Evolutionary conservation across 192 early-diverging fungal species (phyloP), one percentile per base, ranked within the genome.

Genomic region (Diversispora eburnea): DNA sequence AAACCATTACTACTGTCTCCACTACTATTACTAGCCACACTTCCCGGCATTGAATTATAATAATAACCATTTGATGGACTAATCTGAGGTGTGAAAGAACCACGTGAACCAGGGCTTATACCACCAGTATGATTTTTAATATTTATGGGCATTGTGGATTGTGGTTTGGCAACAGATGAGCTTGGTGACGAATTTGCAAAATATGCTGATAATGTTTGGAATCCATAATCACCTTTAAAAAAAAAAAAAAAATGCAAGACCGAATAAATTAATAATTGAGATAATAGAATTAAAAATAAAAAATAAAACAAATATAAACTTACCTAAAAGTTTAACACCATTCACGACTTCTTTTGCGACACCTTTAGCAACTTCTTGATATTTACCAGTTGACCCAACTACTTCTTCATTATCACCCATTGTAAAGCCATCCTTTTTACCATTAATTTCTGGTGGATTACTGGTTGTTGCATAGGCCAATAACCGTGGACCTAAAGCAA

Each of bases 291-390:
- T 4, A 45, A 20, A 6, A 12, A 66, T 42, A 41, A 57, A 57
- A 42, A 67, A 55, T 6, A 19, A 64, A 46, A 33, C 25, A 33
- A 33, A 47, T n/a, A 70, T 8, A 2, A 41, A 74, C 33, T 77
- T 81, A 81, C 91, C 86, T 15, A 94, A 75, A 43, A 87, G 84
- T 56, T 87, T 92, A n/a, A 92, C 89, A 10, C 93, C 91, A 52
- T 83, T 84, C 45, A 91, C 84, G 10, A 93, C 84, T 71, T 94
- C 93, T 64, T 93, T 93, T 22, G 90, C 91, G 19, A 93, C 89
- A 43, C 90, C 91, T 48, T 76, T 54, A 9, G 80, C 82, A 62
- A 72, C 64, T 7, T 79, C 80, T 45, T 84, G 74, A 54, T 81
- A 60, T 48, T 88, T 88, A 47, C 87, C 85, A 39, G 86, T 87